phyloP scores from a whole-genome alignment of 2,329 filamentous ascomycete species.

The Nemania serpens region DNA sequence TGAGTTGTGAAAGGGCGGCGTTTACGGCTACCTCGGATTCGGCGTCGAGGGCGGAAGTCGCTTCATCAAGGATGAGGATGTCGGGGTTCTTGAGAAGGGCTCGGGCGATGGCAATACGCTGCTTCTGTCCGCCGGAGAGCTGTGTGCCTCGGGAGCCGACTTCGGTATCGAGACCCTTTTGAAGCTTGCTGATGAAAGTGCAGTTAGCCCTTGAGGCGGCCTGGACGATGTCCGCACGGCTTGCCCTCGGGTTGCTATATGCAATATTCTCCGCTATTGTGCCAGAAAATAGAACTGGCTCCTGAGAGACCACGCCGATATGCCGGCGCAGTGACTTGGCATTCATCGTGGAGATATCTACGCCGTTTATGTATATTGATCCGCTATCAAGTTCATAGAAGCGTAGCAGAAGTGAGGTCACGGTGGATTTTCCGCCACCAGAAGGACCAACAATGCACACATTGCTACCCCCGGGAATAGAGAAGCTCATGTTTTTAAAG shows the following conservation, averaged over 20 bases:
- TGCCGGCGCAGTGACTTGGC: slow-evolving; percentile 89
- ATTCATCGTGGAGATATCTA: slow-evolving; percentile 85
- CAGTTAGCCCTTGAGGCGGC: slow-evolving; percentile 94
- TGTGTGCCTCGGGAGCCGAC: slow-evolving; percentile 92
- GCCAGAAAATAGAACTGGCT: slow-evolving; percentile 89
- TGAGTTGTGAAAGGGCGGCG: slow-evolving; percentile 78
- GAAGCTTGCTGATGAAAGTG: slow-evolving; percentile 94
- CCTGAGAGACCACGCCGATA: slow-evolving; percentile 94
- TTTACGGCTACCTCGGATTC: slow-evolving; percentile 98
- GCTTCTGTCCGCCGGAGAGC: slow-evolving; percentile 94
- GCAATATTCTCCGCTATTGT: slow-evolving; percentile 88
- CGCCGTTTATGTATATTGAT: slow-evolving; percentile 79
- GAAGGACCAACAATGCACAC: slow-evolving; percentile 96
- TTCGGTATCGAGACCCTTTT: slow-evolving; percentile 90
- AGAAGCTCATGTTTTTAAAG: slow-evolving; percentile 86
- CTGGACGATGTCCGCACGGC: slow-evolving; percentile 77
- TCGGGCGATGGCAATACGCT: slow-evolving; percentile 94
- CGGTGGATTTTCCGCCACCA: slow-evolving; percentile 94
- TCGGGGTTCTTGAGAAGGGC: slow-evolving; percentile 95
- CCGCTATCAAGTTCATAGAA: slow-evolving; percentile 88
- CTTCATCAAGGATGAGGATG: slow-evolving; percentile 95
- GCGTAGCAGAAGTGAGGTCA: slow-evolving; percentile 85
- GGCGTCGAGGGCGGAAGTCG: slow-evolving; percentile 92
- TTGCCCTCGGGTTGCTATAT: slow-evolving; percentile 83
- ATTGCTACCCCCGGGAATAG: slow-evolving; percentile 90